Percentiles rank a stretch among this genome's conserved stretches.
Conservation (phyloP, 2,329 filamentous ascomycete genomes). For the Acephala macrosclerotiorum region DNA sequence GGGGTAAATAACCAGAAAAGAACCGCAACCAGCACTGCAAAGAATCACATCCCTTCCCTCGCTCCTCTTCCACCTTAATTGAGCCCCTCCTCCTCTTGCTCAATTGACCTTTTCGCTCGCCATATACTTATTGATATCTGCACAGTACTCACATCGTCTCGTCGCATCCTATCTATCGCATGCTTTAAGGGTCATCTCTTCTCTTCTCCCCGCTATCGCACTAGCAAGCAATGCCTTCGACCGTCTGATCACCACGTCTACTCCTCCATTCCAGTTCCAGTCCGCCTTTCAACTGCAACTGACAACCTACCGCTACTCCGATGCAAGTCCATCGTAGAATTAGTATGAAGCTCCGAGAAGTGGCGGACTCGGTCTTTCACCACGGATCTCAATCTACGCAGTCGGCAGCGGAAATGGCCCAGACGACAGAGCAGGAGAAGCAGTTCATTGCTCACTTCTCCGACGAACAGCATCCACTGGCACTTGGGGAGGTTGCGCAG, state of each 20-base stretch:
- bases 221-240: conserved; percentile 10
- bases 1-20: background rate
- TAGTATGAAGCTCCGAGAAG: conserved; percentile 8
- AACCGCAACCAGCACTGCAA: background rate
- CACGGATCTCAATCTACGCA: background rate
- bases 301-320: background rate
- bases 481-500: conserved; percentile 37
- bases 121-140: background rate
- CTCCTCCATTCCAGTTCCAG: background rate
- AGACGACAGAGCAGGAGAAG: conserved; percentile 38
- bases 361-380: conserved; percentile 1
- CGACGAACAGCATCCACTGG: conserved; percentile 31
- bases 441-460: conserved; percentile 39
- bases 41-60: background rate
- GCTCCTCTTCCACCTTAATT: background rate
- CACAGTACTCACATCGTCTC: background rate
- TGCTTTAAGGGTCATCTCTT: conserved; percentile 7
- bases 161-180: background rate
- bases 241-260: conserved; percentile 10
- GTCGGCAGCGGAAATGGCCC: conserved; percentile 7
- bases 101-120: background rate
- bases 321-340: conserved; percentile 5
- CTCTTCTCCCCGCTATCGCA: conserved; percentile 1
- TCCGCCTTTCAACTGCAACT: background rate
- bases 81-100: background rate